Evolutionary conservation across 2,329 filamentous ascomycete genomes (phyloP), one percentile per base, ranked within the genome.

Genomic region (Exophiala xenobiotica): DNA sequence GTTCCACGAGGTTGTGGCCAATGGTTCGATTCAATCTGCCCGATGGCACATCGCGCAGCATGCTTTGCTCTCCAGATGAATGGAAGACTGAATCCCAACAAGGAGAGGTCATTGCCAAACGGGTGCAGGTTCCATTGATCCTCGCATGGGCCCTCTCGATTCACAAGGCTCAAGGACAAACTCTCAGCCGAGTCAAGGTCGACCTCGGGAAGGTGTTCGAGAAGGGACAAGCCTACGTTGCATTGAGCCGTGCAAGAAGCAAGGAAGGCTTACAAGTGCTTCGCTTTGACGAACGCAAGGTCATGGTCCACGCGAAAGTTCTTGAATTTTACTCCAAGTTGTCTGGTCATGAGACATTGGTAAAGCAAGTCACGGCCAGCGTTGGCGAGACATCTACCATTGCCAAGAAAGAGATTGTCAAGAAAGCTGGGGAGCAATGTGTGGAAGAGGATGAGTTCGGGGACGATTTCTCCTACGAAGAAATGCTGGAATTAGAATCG

Each of bases 81-180:
- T 99, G 93, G 93, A 99, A 96, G 69, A 88, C 96, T 20, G 95
- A 99, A 66, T 78, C 95, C n/a, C 93, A 93, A 1, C 96, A 88
- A 49, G 93, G 93, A 40, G 91, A 97, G 67, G 79, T 97, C 1
- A 90, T 96, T 68, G 93, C 93, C 1, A 88, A 89, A 54, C 87
- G 93, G 31, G 80, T 79, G 39, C 88, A 92, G 63, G 70, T 92
- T 1, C 93, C 93, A 0, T 78, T 99, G 44, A 97, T 99, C 57
- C 78, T 99, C 23, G 93, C 93, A 0, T 99, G 93, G 93, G 93
- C 93, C 1, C 74, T 99, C 16, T 96, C 90, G 1, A 99, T 99
- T 53, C 93, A 99, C 75, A 99, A 99, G 71, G 93, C 93, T 1
- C 92, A 97, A 67, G 92, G 92, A 1, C 92, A 97, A 68, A 97